Conservation (phyloP, 1,284 basidiomycete species). For the Cutaneotrichosporon mucoides region DNA sequence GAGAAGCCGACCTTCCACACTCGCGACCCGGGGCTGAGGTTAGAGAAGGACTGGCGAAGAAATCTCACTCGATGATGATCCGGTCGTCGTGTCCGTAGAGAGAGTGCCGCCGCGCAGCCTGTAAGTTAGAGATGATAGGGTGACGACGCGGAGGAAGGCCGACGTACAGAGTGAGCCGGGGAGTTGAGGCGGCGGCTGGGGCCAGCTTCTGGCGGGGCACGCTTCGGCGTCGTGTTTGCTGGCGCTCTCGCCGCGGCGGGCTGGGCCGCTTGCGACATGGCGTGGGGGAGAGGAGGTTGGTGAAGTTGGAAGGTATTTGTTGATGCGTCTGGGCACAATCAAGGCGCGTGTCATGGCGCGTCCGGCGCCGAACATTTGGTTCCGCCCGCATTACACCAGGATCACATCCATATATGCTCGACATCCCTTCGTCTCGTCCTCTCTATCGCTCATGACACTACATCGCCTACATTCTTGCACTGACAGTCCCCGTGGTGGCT, state of each 20-base stretch:
- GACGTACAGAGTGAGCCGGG: not conserved
- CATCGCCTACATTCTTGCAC: too few relatives aligned
- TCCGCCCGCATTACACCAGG: too few relatives aligned
- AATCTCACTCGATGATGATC: slow-evolving; percentile 48
- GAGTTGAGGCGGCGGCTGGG: not conserved
- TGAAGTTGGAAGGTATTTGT: too few relatives aligned
- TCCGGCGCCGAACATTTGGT: too few relatives aligned
- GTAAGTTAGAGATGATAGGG: not conserved
- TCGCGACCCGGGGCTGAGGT: slow-evolving; percentile 43
- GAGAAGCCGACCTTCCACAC: slow-evolving; percentile 52
- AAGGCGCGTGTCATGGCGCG: too few relatives aligned
- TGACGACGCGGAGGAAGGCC: too few relatives aligned
- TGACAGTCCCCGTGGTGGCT: too few relatives aligned
- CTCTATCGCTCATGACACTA: too few relatives aligned
- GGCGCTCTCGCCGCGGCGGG: not conserved
- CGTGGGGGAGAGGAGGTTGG: too few relatives aligned
- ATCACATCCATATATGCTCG: too few relatives aligned
- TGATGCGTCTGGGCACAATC: too few relatives aligned
- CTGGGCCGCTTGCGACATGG: not conserved
- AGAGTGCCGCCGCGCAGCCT: slow-evolving; percentile 48
- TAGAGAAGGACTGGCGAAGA: not conserved
- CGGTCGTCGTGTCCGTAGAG: slow-evolving; percentile 51
- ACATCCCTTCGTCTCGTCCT: too few relatives aligned
- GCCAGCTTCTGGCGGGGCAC: not conserved
- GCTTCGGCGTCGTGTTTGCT: not conserved